A percentile compares a stretch with the other conserved stretches of the same genome.
These are phyloP conservation scores for Scedosporium dehoogii DNA, from an alignment of 2,329 filamentous ascomycete genomes.

Conservation along the genomic window DNA sequence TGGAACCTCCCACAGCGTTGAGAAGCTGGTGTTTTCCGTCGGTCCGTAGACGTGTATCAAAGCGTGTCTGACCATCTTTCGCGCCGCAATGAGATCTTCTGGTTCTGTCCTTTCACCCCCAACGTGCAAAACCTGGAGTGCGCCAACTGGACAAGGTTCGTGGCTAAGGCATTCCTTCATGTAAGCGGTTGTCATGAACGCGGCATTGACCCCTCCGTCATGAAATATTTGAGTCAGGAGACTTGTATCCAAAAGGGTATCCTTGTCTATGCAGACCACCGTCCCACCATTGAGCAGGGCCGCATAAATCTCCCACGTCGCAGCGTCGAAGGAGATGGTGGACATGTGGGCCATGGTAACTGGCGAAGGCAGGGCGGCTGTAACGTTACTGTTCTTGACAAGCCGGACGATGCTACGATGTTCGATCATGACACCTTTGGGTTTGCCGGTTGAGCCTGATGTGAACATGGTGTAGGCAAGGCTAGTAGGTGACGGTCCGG, in stretches of 20 bases:
- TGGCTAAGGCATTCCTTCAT: background rate
- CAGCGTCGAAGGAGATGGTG: conserved; percentile 14
- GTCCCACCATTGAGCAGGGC: conserved; percentile 14
- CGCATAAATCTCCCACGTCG: conserved; percentile 13
- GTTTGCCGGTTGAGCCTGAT: conserved; percentile 38
- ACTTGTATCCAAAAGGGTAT: conserved; percentile 8
- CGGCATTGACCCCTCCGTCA: background rate
- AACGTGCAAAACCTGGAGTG: background rate
- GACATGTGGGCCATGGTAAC: conserved; percentile 10
- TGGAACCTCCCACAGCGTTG: background rate
- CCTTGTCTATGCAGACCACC: conserved; percentile 12
- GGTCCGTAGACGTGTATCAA: conserved; percentile 2
- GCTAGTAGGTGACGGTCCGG: conserved; percentile 6
- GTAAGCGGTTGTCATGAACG: background rate
- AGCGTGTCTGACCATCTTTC: background rate
- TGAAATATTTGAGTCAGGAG: conserved; percentile 9
- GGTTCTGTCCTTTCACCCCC: background rate
- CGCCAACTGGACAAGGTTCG: background rate
- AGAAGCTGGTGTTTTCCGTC: background rate
- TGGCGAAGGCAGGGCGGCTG: background rate
- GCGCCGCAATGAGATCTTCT: background rate
- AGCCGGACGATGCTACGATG: conserved; percentile 11
- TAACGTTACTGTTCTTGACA: conserved; percentile 8
- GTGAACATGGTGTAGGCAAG: conserved; percentile 34
- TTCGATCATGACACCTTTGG: conserved; percentile 34